phyloP scores from a whole-genome alignment of 202 grass and related monocot species.

The Elaeis oleifera region DNA sequence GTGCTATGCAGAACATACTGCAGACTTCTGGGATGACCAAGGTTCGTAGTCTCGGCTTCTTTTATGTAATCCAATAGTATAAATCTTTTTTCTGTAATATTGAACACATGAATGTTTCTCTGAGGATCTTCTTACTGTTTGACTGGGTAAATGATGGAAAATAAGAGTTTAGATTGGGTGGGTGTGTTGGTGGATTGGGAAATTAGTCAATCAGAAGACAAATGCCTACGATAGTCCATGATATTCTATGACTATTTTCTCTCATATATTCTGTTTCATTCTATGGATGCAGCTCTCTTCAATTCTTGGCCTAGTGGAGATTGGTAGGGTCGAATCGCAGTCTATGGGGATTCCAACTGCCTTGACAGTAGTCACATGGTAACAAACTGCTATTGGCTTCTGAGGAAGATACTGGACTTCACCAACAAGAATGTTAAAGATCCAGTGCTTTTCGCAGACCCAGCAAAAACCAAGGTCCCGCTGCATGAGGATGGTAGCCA shows the following conservation, averaged over 20 bases:
- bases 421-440: conserved; percentile 72
- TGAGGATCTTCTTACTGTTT: neutral
- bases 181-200: no score
- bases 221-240: neutral
- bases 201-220: no score
- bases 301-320: conserved; percentile 77
- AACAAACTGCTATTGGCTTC: conserved; percentile 95
- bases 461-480: conserved; percentile 46
- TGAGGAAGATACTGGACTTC: conserved; percentile 85
- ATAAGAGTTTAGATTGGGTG: no score
- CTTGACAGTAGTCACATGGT: conserved; percentile 99
- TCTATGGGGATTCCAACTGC: conserved; percentile 96
- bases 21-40: conserved; percentile 37
- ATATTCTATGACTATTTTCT: neutral
- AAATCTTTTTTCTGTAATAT: neutral
- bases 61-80: neutral
- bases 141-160: no score
- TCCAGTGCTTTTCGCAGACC: conserved; percentile 75
- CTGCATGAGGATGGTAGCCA: conserved; percentile 36
- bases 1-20: conserved; percentile 25
- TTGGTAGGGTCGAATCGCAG: conserved; percentile 59
- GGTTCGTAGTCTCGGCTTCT: conserved; percentile 27
- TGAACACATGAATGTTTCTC: neutral
- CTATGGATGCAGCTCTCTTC: conserved; percentile 44
- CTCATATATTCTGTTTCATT: conserved; percentile 21